phyloP scores from a whole-genome alignment of 2,329 filamentous ascomycete species.

The Botrytis hyacinthi region DNA sequence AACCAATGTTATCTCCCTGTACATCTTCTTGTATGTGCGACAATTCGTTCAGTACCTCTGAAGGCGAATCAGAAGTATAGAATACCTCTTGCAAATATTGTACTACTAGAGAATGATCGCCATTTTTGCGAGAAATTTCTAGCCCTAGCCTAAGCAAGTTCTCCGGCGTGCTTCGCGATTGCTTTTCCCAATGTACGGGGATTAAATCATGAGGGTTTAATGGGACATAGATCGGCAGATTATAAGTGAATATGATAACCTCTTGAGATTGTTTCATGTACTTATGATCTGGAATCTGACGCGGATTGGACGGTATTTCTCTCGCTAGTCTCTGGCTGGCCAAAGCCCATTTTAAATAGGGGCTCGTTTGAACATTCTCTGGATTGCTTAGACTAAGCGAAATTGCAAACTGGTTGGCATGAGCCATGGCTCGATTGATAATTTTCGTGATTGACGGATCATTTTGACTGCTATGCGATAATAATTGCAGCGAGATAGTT shows the following conservation, averaged over 20 bases:
- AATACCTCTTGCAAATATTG: not conserved
- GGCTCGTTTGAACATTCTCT: conserved; percentile 2
- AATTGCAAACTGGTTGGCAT: not conserved
- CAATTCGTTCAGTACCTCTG: not conserved
- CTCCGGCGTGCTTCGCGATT: not conserved
- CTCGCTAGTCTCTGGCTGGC: not conserved
- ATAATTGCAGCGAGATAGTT: not conserved
- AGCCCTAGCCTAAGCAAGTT: not conserved
- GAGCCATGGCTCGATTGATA: not conserved
- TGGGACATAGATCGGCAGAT: not conserved
- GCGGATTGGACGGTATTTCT: not conserved
- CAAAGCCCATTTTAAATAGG: not conserved
- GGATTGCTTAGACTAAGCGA: not conserved
- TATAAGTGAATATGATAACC: not conserved
- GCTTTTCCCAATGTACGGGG: not conserved
- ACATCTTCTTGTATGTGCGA: not conserved
- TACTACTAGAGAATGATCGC: not conserved
- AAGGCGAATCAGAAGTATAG: not conserved
- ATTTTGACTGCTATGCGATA: not conserved
- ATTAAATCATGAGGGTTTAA: not conserved
- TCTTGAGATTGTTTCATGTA: not conserved
- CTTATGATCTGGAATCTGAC: not conserved
- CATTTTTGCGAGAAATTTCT: not conserved
- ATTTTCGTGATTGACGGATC: not conserved
- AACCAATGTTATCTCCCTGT: not conserved